Evolutionary conservation across 345 rosid species (phyloP).

Genomic region (Eucalyptus marginata): DNA sequence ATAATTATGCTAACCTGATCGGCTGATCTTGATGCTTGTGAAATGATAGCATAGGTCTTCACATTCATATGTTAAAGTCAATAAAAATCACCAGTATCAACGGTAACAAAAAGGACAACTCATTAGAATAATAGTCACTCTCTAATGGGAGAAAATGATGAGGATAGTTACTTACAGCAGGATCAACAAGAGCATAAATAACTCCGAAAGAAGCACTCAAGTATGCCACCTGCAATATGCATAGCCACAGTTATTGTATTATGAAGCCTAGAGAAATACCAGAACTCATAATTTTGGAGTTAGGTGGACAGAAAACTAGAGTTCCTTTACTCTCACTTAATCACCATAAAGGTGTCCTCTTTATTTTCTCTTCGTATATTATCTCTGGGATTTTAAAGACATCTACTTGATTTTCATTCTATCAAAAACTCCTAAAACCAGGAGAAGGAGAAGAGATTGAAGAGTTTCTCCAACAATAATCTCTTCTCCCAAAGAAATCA

Average conservation of each 20-base stretch:
- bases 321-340: not conserved
- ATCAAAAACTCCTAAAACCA: not conserved
- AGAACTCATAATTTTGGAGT: not conserved
- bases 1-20: slow-evolving; percentile 19
- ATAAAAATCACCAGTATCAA: not conserved
- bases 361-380: not conserved
- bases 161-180: slow-evolving; percentile 17
- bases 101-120: not conserved
- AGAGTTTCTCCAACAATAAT: not conserved
- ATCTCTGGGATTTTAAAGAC: not conserved
- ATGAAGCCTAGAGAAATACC: not conserved
- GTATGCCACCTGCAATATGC: slow-evolving; percentile 30
- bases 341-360: not conserved
- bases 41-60: slow-evolving; percentile 44
- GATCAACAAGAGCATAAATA: slow-evolving; percentile 31
- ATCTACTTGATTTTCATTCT: not conserved
- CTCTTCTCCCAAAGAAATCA: not conserved
- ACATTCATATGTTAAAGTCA: not conserved
- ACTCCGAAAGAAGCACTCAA: slow-evolving; percentile 42
- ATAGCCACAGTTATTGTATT: not conserved
- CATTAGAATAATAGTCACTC: not conserved
- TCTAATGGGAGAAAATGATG: not conserved
- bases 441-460: not conserved
- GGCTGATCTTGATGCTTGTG: slow-evolving; percentile 31
- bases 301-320: not conserved